Conservation (phyloP, 306 rosid species). For the Dicorynia guianensis region DNA sequence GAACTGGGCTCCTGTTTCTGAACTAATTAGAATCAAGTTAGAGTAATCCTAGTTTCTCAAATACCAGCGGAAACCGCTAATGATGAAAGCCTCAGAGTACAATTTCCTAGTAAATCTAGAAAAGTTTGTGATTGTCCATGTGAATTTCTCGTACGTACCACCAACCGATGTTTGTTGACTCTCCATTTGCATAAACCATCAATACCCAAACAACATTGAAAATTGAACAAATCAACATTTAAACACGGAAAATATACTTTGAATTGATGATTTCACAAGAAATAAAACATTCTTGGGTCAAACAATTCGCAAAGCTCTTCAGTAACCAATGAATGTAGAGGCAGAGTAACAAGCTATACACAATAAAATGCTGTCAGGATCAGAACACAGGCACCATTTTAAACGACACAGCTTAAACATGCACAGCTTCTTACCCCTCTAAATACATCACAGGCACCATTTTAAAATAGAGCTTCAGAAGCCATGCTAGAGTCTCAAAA, state of each 20-base stretch:
- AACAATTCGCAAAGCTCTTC: not conserved
- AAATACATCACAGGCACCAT: no score
- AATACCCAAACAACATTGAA: not conserved
- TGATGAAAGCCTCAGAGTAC: conserved; percentile 3
- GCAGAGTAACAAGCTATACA: not conserved
- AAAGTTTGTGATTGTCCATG: conserved; percentile 38
- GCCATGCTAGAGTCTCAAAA: not conserved
- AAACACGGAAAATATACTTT: no score
- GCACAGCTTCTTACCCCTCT: no score
- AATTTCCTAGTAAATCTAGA: conserved; percentile 16
- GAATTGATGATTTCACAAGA: not conserved
- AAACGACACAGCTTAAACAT: no score
- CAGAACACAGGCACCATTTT: not conserved
- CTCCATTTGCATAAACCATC: conserved; percentile 21
- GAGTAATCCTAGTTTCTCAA: no score
- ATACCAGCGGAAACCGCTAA: conserved; percentile 34
- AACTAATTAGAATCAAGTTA: no score
- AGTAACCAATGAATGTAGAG: not conserved
- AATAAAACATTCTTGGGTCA: not conserved
- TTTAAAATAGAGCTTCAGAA: not conserved
- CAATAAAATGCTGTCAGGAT: not conserved
- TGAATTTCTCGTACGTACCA: not conserved
- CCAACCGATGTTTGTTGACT: not conserved
- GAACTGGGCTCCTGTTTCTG: no score
- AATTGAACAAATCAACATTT: no score